Percentiles rank a stretch among this genome's conserved stretches.
Conservation (phyloP, 2,329 filamentous ascomycete species). For the Xylariaceae sp. region DNA sequence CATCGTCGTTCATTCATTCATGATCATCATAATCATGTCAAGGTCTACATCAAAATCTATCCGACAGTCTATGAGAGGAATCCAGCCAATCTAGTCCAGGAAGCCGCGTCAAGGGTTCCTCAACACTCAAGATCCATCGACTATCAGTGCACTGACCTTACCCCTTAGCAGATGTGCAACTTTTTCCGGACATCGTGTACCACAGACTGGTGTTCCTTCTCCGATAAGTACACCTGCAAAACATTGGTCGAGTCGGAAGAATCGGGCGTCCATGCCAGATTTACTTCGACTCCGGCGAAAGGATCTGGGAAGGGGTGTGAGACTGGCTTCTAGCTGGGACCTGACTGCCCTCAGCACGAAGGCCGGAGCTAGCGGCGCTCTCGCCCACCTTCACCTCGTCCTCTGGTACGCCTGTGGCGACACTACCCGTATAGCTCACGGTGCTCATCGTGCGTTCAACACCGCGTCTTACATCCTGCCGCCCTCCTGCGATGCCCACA, state of each 20-base stretch:
- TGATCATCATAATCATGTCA: slow-evolving; percentile 3
- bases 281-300: too few relatives aligned
- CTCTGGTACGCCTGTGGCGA: slow-evolving; percentile 53
- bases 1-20: slow-evolving; percentile 1
- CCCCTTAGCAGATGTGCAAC: too few relatives aligned
- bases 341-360: background rate
- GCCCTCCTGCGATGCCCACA: slow-evolving; percentile 43
- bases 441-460: slow-evolving; percentile 43
- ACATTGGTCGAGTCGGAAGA: too few relatives aligned
- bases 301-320: too few relatives aligned
- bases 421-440: slow-evolving; percentile 39
- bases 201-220: too few relatives aligned
- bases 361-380: slow-evolving; percentile 42
- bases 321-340: too few relatives aligned
- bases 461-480: slow-evolving; percentile 29
- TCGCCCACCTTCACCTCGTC: slow-evolving; percentile 59
- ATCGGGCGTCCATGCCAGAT: too few relatives aligned
- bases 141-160: too few relatives aligned
- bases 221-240: too few relatives aligned
- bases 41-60: background rate
- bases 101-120: too few relatives aligned
- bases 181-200: too few relatives aligned
- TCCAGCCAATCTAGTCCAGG: background rate
- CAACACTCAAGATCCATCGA: too few relatives aligned
- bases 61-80: background rate